These are phyloP conservation scores for Fusarium agapanthi DNA, from an alignment of 2,329 filamentous ascomycete species.

Conservation along the genomic window DNA sequence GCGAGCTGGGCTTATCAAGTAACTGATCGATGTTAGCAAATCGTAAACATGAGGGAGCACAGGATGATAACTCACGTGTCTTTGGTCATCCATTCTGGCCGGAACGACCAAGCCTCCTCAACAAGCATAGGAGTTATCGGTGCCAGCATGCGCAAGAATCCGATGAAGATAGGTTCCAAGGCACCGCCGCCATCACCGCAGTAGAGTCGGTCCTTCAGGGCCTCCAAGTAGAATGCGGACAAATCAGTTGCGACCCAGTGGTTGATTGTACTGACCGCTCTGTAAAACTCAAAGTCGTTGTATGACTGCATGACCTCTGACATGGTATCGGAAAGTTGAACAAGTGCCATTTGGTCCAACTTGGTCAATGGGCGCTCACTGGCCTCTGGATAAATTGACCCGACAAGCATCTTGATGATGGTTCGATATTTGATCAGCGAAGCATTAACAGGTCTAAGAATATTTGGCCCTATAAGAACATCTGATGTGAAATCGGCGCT, in stretches of 20 bases:
- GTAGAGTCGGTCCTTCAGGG: conserved; percentile 90
- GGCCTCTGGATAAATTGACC: conserved; percentile 69
- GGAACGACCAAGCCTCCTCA: conserved; percentile 86
- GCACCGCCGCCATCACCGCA: conserved; percentile 76
- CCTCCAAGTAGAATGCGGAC: conserved; percentile 93
- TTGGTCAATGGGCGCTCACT: conserved; percentile 62
- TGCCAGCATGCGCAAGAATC: conserved; percentile 79
- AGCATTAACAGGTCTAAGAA: conserved; percentile 79
- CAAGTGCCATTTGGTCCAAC: conserved; percentile 78
- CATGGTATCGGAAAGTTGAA: conserved; percentile 75
- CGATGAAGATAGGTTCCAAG: conserved; percentile 72
- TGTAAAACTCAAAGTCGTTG: conserved; percentile 82
- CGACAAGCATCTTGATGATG: conserved; percentile 90
- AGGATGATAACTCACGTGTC: conserved; percentile 49
- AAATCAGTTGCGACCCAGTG: conserved; percentile 84
- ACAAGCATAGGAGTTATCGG: conserved; percentile 85
- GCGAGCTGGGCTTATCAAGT: conserved; percentile 52
- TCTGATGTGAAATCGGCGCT: conserved; percentile 92
- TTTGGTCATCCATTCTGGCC: conserved; percentile 69
- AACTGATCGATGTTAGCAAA: conserved; percentile 39
- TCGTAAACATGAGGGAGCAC: neutral
- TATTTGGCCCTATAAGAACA: conserved; percentile 80
- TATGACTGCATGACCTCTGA: conserved; percentile 71
- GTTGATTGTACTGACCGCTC: conserved; percentile 76
- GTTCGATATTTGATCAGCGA: conserved; percentile 86